A percentile compares a stretch with the other conserved stretches of the same genome.
phyloP scores from a whole-genome alignment of 2,329 filamentous ascomycete genomes.

The Pseudogymnoascus sp. region DNA sequence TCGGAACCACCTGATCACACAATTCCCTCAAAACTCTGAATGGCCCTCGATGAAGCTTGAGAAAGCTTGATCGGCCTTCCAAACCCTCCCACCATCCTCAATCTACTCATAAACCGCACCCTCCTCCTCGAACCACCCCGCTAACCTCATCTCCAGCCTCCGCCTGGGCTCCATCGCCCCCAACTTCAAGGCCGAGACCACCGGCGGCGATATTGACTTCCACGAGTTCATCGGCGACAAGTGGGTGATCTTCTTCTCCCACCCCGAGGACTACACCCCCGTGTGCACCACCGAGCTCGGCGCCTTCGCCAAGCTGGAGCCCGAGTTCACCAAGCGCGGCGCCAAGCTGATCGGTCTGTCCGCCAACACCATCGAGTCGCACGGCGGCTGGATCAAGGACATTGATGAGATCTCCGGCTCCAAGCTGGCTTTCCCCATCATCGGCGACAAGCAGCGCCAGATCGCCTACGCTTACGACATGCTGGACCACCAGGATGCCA shows the following conservation, averaged over 20 bases:
- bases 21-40: not conserved
- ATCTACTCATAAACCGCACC: not conserved
- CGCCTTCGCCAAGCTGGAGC: slow-evolving; percentile 81
- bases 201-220: slow-evolving; percentile 70
- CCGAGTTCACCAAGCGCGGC: slow-evolving; percentile 76
- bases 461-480: slow-evolving; percentile 72
- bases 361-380: slow-evolving; percentile 76
- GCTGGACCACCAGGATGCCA: slow-evolving; percentile 74
- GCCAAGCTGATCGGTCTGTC: slow-evolving; percentile 88
- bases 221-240: slow-evolving; percentile 71
- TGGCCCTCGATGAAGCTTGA: not conserved
- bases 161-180: slow-evolving; percentile 61
- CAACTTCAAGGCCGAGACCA: slow-evolving; percentile 79
- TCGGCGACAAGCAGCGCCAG: slow-evolving; percentile 72
- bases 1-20: not conserved
- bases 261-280: slow-evolving; percentile 85
- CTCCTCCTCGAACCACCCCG: not conserved
- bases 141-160: slow-evolving; percentile 36
- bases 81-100: not conserved
- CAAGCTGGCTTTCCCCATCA: slow-evolving; percentile 68
- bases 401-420: slow-evolving; percentile 70
- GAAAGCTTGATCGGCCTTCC: not conserved
- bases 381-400: slow-evolving; percentile 86
- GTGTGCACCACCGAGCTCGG: slow-evolving; percentile 95
- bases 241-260: slow-evolving; percentile 78